These are phyloP conservation scores for Thelephora ganbajun DNA, from an alignment of 768 basidiomycete species.

Conservation along the genomic window DNA sequence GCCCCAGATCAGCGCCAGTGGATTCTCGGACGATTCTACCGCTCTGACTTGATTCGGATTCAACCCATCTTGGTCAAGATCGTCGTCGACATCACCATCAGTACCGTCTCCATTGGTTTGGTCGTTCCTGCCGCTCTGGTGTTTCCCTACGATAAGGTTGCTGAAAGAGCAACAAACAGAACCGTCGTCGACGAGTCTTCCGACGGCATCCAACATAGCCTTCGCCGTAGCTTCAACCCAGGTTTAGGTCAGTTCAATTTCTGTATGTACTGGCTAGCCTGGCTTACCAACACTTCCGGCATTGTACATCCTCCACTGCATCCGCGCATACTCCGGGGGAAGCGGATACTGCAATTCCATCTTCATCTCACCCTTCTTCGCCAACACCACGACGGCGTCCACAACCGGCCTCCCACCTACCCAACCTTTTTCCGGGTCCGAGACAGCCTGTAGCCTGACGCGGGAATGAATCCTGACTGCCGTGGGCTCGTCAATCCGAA, in stretches of 20 bases:
- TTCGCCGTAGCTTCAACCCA: constrained; percentile 34
- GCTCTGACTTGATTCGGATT: constrained; percentile 45
- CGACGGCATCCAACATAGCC: constrained; percentile 53
- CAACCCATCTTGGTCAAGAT: constrained; percentile 14
- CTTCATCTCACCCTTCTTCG: constrained; percentile 36
- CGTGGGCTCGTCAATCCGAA: constrained; percentile 39
- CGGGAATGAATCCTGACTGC: constrained; percentile 49
- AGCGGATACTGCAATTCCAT: constrained; percentile 41
- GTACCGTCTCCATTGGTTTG: constrained; percentile 6
- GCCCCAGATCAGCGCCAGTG: constrained; percentile 51
- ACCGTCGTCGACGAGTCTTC: constrained; percentile 29
- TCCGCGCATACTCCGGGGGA: constrained; percentile 42
- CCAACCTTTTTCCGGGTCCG: constrained; percentile 36
- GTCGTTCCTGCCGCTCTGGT: neutral
- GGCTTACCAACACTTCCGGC: constrained; percentile 43
- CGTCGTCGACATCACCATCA: constrained; percentile 5
- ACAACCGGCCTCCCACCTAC: constrained; percentile 27
- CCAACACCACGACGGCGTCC: constrained; percentile 46
- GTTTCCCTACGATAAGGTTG: constrained; percentile 27
- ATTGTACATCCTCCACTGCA: constrained; percentile 54
- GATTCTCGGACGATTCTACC: constrained; percentile 27
- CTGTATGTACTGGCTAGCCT: no score
- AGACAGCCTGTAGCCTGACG: constrained; percentile 45
- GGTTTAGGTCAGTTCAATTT: neutral
- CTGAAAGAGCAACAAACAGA: constrained; percentile 35